Conservation (phyloP, 2,329 filamentous ascomycete species). For the Trichoderma oligosporum region DNA sequence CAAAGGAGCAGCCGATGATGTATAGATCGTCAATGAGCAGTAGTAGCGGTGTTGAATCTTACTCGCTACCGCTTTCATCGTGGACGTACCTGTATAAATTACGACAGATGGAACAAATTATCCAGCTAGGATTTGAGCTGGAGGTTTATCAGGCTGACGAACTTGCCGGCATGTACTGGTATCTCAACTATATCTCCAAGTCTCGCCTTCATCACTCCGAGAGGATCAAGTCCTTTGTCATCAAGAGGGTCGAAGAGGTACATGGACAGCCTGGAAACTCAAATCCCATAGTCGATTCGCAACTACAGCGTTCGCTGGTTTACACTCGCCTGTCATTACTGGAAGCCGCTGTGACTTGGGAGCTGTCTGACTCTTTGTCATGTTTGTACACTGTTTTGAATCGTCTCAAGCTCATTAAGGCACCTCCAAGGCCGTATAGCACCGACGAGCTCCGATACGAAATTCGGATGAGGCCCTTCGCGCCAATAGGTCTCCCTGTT, state of each 20-base stretch:
- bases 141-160: constrained; percentile 86
- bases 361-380: constrained; percentile 52
- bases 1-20: constrained; percentile 57
- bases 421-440: constrained; percentile 59
- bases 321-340: constrained; percentile 59
- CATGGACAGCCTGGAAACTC: constrained; percentile 18
- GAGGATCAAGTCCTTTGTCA: constrained; percentile 65
- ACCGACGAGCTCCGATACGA: constrained; percentile 69
- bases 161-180: constrained; percentile 85
- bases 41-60: constrained; percentile 49
- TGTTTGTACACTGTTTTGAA: constrained; percentile 64
- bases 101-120: constrained; percentile 78
- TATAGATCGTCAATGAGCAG: constrained; percentile 37
- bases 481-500: constrained; percentile 62
- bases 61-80: constrained; percentile 71
- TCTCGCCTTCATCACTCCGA: constrained; percentile 66
- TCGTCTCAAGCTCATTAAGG: constrained; percentile 53
- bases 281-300: constrained; percentile 35
- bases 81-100: constrained; percentile 92
- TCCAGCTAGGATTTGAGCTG: constrained; percentile 92
- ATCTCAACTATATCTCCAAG: constrained; percentile 70
- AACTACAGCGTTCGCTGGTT: constrained; percentile 48
- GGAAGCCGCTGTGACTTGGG: constrained; percentile 60
- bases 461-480: constrained; percentile 81
- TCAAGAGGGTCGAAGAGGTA: constrained; percentile 37